Conservation (phyloP, 75 land plant genomes). For the Pinus taeda region DNA sequence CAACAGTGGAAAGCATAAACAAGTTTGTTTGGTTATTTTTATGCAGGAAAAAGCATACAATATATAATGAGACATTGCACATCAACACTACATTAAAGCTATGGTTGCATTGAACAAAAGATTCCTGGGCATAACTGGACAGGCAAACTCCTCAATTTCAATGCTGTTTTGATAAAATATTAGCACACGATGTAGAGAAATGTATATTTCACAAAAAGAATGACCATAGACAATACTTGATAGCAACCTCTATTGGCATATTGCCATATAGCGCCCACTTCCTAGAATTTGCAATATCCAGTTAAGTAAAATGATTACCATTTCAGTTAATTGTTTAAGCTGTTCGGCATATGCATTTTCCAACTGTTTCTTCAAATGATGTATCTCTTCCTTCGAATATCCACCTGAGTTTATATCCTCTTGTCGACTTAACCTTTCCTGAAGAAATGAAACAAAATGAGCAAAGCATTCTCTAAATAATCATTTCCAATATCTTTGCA, state of each 20-base stretch:
- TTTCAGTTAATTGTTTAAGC: constrained; percentile 22
- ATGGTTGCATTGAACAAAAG: background rate
- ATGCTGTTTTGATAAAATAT: background rate
- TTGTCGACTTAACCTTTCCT: constrained; percentile 16
- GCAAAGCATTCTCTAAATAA: background rate
- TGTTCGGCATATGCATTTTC: constrained; percentile 21
- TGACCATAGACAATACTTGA: background rate
- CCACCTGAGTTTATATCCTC: constrained; percentile 16
- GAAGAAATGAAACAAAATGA: background rate
- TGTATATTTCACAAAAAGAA: background rate
- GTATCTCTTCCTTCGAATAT: constrained; percentile 17
- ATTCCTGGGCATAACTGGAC: background rate
- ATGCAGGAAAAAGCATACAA: background rate
- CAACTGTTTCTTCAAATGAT: constrained; percentile 20
- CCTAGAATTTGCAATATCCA: no score
- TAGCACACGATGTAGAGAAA: background rate
- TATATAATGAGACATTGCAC: background rate
- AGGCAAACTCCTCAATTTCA: background rate
- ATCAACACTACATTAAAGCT: background rate
- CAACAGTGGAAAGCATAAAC: background rate
- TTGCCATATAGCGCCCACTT: no score
- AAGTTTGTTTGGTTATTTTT: background rate
- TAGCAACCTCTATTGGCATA: no score
- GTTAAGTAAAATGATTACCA: constrained; percentile 14
- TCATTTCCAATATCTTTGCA: background rate